Conservation (phyloP, 1,284 basidiomycete genomes). For the Fistulina hepatica region DNA sequence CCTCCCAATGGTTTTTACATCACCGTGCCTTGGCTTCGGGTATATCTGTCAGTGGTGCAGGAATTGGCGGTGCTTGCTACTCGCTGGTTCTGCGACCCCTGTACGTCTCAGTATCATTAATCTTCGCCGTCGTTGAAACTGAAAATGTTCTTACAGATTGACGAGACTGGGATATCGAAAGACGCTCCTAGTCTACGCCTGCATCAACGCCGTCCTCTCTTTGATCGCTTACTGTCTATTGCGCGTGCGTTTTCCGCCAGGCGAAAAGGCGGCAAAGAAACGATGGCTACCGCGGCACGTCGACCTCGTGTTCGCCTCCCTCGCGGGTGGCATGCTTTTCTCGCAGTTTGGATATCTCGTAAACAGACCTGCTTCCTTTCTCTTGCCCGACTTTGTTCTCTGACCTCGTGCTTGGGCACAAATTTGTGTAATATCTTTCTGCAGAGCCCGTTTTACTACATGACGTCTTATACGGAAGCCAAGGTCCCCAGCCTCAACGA, state of each 20-base stretch:
- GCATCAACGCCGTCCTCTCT: conserved; percentile 15
- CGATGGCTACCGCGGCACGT: conserved; percentile 18
- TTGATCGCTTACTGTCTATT: conserved; percentile 17
- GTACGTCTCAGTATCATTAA: conserved; percentile 7
- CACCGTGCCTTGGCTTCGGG: conserved; percentile 18
- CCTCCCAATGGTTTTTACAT: conserved; percentile 19
- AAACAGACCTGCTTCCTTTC: not conserved
- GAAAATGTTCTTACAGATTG: conserved; percentile 9
- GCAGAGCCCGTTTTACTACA: conserved; percentile 18
- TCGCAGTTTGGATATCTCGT: conserved; percentile 20
- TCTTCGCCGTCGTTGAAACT: not conserved
- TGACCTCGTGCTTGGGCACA: not conserved
- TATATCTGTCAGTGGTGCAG: conserved; percentile 18
- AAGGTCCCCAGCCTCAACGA: conserved; percentile 13
- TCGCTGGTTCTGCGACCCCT: conserved; percentile 17
- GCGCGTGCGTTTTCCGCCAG: conserved; percentile 16
- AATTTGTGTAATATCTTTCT: too few relatives aligned
- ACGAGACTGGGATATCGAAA: conserved; percentile 16
- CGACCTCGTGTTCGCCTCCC: conserved; percentile 15
- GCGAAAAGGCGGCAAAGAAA: conserved; percentile 11
- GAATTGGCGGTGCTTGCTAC: conserved; percentile 17
- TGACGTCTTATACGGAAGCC: conserved; percentile 14
- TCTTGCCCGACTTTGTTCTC: too few relatives aligned
- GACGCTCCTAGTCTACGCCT: conserved; percentile 17
- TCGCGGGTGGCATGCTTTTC: conserved; percentile 16